Evolutionary conservation across 2,329 filamentous ascomycete species (phyloP).

Genomic region (Fusarium albidum): DNA sequence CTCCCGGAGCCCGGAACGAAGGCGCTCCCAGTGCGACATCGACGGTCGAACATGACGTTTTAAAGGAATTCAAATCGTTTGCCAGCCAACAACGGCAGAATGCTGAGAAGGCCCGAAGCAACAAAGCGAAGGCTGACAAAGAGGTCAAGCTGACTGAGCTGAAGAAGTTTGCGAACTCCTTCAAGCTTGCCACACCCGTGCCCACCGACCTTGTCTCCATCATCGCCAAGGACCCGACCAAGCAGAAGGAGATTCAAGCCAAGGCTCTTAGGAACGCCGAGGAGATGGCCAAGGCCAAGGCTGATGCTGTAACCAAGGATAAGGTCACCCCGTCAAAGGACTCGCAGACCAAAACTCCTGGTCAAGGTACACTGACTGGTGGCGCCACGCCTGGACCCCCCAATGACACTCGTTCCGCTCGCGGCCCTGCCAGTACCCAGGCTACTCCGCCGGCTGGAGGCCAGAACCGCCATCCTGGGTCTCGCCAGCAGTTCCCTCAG

Average conservation of each 20-base stretch:
- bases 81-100: slow-evolving; percentile 64
- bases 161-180: slow-evolving; percentile 92
- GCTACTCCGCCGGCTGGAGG: slow-evolving; percentile 38
- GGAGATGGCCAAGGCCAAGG: slow-evolving; percentile 65
- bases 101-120: slow-evolving; percentile 63
- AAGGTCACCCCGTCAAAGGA: slow-evolving; percentile 54
- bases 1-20: slow-evolving; percentile 51
- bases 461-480: slow-evolving; percentile 55
- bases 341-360: slow-evolving; percentile 50
- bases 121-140: slow-evolving; percentile 77
- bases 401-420: slow-evolving; percentile 43
- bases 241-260: slow-evolving; percentile 92
- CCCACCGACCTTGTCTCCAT: slow-evolving; percentile 92
- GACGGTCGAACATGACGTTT: slow-evolving; percentile 69
- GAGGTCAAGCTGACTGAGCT: slow-evolving; percentile 92
- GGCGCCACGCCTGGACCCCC: slow-evolving; percentile 25
- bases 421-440: slow-evolving; percentile 47
- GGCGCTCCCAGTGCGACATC: slow-evolving; percentile 62
- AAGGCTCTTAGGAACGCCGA: slow-evolving; percentile 83
- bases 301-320: slow-evolving; percentile 54
- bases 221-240: slow-evolving; percentile 93
- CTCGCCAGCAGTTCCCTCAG: slow-evolving; percentile 59
- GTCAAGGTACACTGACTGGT: slow-evolving; percentile 31
- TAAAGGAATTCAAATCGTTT: slow-evolving; percentile 71
- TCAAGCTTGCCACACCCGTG: slow-evolving; percentile 93